These are phyloP conservation scores for Panaeolus cyanescens DNA, from an alignment of 768 basidiomycete genomes.

Conservation along the genomic window DNA sequence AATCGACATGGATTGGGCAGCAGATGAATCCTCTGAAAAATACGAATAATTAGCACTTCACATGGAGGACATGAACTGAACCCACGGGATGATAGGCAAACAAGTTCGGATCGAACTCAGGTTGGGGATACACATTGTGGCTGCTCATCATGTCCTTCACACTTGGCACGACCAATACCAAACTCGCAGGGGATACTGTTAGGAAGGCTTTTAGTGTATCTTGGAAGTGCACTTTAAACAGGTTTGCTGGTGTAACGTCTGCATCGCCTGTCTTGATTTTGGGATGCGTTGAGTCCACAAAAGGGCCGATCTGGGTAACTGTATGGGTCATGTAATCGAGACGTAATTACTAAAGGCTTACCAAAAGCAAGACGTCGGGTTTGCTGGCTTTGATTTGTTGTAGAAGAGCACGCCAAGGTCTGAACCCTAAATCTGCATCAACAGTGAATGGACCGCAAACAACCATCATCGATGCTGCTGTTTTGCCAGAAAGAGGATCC, in stretches of 20 bases:
- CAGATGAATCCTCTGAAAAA: conserved; percentile 65
- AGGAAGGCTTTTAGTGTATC: conserved; percentile 59
- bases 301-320: conserved; percentile 78
- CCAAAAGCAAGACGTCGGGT: conserved; percentile 81
- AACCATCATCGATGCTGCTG: conserved; percentile 64
- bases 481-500: conserved; percentile 42
- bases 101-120: conserved; percentile 49
- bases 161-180: conserved; percentile 80
- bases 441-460: conserved; percentile 88
- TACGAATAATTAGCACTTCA: not conserved
- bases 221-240: conserved; percentile 71
- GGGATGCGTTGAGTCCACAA: conserved; percentile 79
- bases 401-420: conserved; percentile 66
- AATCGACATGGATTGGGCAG: conserved; percentile 90
- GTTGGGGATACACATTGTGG: conserved; percentile 87
- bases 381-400: conserved; percentile 60
- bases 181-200: conserved; percentile 63
- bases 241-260: conserved; percentile 58
- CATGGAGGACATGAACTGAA: not conserved
- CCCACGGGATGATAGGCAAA: conserved; percentile 54
- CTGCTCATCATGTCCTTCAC: conserved; percentile 77
- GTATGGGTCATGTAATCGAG: not conserved
- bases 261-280: conserved; percentile 75
- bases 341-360: conserved; percentile 28
- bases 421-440: conserved; percentile 76